phyloP scores from a whole-genome alignment of 2,329 filamentous ascomycete species.

The Amylocarpus encephaloides region DNA sequence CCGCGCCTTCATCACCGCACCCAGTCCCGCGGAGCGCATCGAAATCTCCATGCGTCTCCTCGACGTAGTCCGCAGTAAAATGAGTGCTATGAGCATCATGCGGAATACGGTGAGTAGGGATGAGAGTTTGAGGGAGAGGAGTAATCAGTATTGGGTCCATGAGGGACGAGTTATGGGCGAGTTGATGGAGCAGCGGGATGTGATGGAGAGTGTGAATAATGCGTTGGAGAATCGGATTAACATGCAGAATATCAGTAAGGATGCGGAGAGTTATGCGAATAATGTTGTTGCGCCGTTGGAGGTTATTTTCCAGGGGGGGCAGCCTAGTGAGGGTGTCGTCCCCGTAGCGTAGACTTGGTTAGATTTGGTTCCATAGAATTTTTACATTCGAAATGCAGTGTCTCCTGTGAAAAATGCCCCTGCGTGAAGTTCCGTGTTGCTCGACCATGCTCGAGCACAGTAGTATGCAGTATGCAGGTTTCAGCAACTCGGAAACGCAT shows the following conservation, averaged over 20 bases:
- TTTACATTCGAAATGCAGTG: no score
- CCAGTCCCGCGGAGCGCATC: conserved; percentile 58
- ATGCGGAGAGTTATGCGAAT: conserved; percentile 57
- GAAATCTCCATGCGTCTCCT: conserved; percentile 52
- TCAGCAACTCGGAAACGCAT: no score
- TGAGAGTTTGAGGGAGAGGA: conserved; percentile 57
- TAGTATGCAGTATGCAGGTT: no score
- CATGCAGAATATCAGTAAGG: conserved; percentile 51
- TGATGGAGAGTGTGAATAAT: conserved; percentile 63
- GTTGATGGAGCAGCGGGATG: conserved; percentile 73
- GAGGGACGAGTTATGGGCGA: conserved; percentile 67
- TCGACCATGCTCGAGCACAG: no score
- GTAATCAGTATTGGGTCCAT: conserved; percentile 71
- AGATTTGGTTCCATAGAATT: no score
- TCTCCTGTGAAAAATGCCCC: no score
- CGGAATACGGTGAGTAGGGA: conserved; percentile 76
- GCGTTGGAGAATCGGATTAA: conserved; percentile 60
- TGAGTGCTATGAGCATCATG: conserved; percentile 68
- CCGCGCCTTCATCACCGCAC: conserved; percentile 62
- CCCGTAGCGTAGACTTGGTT: no score
- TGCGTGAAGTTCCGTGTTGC: no score
- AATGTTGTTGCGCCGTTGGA: conserved; percentile 32
- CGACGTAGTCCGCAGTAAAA: conserved; percentile 54
- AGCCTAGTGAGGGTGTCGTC: no score
- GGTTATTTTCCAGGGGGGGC: neutral